Evolutionary conservation across 495 filamentous ascomycete genomes (phyloP), one percentile per base, ranked within the genome.

Genomic region (Parathielavia appendiculata): DNA sequence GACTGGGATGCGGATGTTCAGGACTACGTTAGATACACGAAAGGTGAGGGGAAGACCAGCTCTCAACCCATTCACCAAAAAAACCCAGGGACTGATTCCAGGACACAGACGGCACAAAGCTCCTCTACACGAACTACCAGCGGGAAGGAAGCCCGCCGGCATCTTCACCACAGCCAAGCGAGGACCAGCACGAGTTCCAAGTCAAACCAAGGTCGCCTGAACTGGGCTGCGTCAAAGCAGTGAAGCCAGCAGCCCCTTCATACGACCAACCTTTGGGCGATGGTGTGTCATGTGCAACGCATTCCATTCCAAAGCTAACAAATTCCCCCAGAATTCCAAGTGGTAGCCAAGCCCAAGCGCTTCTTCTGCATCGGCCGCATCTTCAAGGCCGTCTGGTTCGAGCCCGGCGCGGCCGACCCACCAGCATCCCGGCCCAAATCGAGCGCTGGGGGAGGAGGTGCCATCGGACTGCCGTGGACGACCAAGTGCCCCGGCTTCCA

Each of bases 301-400:
- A 39, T 43, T 20, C 44, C 39, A n/a, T 20, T 36, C 52, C 10
- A 12, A 48, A 10, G 26, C 26, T 30, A 30, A 30, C 32, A 12
- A 14, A 32, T 10, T 20, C 1, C 11, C 5, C 10, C 44, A 68
- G 67, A 36, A 32, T 69, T 69, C 62, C 20, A 64, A 35, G 43
- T 53, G 30, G 51, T 65, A 26, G 45, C 64, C 43, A 74, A 71
- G 39, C 69, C 67, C 32, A 73, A 73, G 54, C 75, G 72, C 59
- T 78, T 78, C 72, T 70, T 74, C 57, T 63, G 63, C 49, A 44
- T 66, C 3, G 70, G 70, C 1, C 69, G 70, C 47, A 69, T 73
- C 57, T 73, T 71, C 63, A 68, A 68, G 17, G 58, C 62, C 4
- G 57, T 62, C 11, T 73, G 70, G 70, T 73, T 68, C 59, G 70